Percentiles rank a stretch among this genome's conserved stretches.
phyloP scores from a whole-genome alignment of 179 eudicot genomes.

The Monotropa hypopitys region DNA sequence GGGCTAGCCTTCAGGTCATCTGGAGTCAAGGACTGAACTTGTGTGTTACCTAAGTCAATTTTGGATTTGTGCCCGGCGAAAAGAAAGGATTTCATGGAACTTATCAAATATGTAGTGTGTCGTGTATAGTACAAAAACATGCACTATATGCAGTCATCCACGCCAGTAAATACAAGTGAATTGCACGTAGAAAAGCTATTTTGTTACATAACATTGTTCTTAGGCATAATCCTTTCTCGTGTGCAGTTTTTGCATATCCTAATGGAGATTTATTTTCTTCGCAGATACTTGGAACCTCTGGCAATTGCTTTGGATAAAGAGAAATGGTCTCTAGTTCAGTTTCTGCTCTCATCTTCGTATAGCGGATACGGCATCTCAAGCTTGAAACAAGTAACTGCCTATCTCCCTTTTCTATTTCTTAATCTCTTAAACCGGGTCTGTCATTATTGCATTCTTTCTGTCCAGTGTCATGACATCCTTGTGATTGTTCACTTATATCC shows the following conservation, averaged over 20 bases:
- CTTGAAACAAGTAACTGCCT: slow-evolving; percentile 59
- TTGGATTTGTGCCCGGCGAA: neutral
- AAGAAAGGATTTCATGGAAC: neutral
- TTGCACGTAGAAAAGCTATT: neutral
- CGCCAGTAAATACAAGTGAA: neutral
- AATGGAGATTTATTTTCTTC: slow-evolving; percentile 1
- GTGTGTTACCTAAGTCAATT: neutral
- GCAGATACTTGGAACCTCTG: slow-evolving; percentile 87
- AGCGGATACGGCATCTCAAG: slow-evolving; percentile 85
- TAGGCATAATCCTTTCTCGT: neutral
- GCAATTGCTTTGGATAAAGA: slow-evolving; percentile 84
- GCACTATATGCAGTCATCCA: neutral
- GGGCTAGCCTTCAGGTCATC: neutral
- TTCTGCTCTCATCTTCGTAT: slow-evolving; percentile 82
- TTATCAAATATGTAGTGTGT: neutral
- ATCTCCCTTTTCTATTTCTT: neutral
- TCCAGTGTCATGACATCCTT: neutral
- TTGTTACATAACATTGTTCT: neutral
- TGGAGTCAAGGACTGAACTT: neutral
- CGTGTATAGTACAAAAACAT: neutral
- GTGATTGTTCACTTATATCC: neutral
- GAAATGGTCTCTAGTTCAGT: slow-evolving; percentile 89
- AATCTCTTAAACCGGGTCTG: neutral
- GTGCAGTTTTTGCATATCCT: neutral
- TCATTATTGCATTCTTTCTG: neutral